Evolutionary conservation across 1,139 yeast genomes (phyloP).

Genomic region (Debaryomyces sp.): DNA sequence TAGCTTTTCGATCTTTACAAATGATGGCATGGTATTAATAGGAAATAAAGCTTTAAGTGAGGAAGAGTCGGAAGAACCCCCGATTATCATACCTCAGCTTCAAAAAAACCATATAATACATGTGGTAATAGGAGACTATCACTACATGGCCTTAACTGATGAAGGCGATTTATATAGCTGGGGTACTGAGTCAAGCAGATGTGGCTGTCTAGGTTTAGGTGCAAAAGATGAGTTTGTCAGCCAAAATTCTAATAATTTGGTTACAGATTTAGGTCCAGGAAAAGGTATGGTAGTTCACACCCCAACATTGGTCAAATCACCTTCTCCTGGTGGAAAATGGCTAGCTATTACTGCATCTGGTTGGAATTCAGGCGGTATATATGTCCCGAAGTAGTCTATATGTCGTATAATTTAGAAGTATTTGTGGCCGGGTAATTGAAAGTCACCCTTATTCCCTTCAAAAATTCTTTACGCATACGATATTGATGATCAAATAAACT

Average conservation of each 20-base stretch:
- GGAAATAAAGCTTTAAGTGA: slow-evolving; percentile 33
- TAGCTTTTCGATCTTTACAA: slow-evolving; percentile 56
- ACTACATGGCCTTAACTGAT: slow-evolving; percentile 60
- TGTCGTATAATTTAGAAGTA: neutral
- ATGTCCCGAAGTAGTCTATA: slow-evolving; percentile 18
- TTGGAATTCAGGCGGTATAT: slow-evolving; percentile 72
- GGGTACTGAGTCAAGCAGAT: slow-evolving; percentile 65
- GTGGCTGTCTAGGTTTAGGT: slow-evolving; percentile 79
- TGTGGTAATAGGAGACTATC: slow-evolving; percentile 75
- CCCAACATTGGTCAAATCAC: slow-evolving; percentile 46
- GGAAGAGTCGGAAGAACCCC: slow-evolving; percentile 20
- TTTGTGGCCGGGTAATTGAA: slow-evolving; percentile 6
- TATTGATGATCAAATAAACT: slow-evolving; percentile 4
- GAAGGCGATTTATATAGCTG: slow-evolving; percentile 66
- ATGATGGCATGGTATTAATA: slow-evolving; percentile 50
- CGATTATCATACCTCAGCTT: slow-evolving; percentile 40
- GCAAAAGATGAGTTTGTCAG: slow-evolving; percentile 27
- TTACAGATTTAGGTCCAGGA: slow-evolving; percentile 30
- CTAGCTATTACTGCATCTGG: slow-evolving; percentile 69
- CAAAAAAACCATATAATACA: slow-evolving; percentile 58
- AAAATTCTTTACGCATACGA: slow-evolving; percentile 4
- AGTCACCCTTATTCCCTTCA: neutral
- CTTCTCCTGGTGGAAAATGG: slow-evolving; percentile 42
- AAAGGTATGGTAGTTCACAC: slow-evolving; percentile 42
- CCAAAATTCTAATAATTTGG: slow-evolving; percentile 12